Evolutionary conservation across 2,329 filamentous ascomycete species (phyloP), one percentile per base, ranked within the genome.

Genomic region (Ceratocystis eucalypticola): DNA sequence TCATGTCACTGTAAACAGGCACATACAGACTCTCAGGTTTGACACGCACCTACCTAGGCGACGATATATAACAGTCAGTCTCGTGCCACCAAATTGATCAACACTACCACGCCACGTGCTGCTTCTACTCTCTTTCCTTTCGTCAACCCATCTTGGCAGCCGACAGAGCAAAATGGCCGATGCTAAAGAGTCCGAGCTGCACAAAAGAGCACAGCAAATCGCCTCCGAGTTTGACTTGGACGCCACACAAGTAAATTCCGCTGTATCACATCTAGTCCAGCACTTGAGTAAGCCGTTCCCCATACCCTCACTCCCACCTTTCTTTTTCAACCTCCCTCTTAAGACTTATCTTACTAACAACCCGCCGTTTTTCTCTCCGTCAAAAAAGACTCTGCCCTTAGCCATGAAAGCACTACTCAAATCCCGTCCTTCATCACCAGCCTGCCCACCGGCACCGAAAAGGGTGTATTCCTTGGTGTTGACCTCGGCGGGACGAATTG

Each of bases 391-490:
- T 28, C 65, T 75, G 87, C 87, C 46, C 75, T 90, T 66, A 75
- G 78, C 68, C 79, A 84, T 71, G 82, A 53, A 20, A 53, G 82
- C 65, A 81, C 85, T 77, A 88, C 84, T 73, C 88, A 91, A 76
- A 90, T 91, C 69, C 88, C 88, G 1, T 89, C 88, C 8, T 91
- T 88, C 73, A 88, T 91, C 62, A 90, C 87, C 1, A 82, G 82
- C 5, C 85, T 91, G 8, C 88, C 88, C 68, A 88, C 89, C 77
- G 88, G 88, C 67, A 88, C 85, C 8, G 88, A 91, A 75, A 88
- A 89, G 80, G 87, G 74, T 5, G 67, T 71, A 1, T 74, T 71
- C 41, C 68, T 76, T 3, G 72, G 73, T 3, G 70, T 76, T 25
- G 74, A 76, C 46, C 70, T 76, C 0, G 74, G 74, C 1, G 74